A percentile compares a stretch with the other conserved stretches of the same genome.
These are phyloP conservation scores for Botryotinia globosa DNA, from an alignment of 2,329 filamentous ascomycete genomes.

Conservation along the genomic window DNA sequence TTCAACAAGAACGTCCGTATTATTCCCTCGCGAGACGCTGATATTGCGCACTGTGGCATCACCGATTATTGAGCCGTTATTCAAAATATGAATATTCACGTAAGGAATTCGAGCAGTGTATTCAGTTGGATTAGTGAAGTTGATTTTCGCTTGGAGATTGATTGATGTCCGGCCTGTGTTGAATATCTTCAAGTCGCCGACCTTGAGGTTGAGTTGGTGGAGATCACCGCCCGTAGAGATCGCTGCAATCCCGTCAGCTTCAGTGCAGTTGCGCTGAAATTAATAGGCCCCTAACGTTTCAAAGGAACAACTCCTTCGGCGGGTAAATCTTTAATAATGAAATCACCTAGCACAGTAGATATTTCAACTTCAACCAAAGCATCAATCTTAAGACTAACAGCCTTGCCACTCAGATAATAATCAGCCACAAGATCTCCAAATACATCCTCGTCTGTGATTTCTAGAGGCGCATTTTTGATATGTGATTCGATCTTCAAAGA, in stretches of 20 bases:
- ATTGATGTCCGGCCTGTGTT: conserved; percentile 71
- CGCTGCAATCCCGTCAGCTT: conserved; percentile 48
- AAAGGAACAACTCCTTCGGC: conserved; percentile 82
- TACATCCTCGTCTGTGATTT: conserved; percentile 75
- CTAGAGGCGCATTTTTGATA: conserved; percentile 75
- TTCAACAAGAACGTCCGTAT: conserved; percentile 64
- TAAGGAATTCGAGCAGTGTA: conserved; percentile 84
- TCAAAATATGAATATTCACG: conserved; percentile 70
- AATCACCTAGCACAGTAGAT: conserved; percentile 74
- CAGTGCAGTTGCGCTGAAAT: conserved; percentile 38
- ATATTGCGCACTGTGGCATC: conserved; percentile 68
- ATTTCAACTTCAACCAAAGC: conserved; percentile 82
- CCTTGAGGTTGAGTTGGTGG: conserved; percentile 53
- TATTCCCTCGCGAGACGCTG: conserved; percentile 64
- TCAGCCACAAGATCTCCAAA: conserved; percentile 79
- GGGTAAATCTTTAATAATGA: conserved; percentile 80
- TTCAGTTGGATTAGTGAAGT: conserved; percentile 85
- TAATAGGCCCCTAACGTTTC: conserved; percentile 78
- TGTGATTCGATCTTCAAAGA: conserved; percentile 71
- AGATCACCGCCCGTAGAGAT: conserved; percentile 52
- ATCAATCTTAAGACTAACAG: conserved; percentile 69
- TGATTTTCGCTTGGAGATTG: conserved; percentile 67
- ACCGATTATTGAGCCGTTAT: conserved; percentile 71
- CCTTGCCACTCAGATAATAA: conserved; percentile 69
- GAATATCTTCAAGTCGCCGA: conserved; percentile 69